phyloP scores from a whole-genome alignment of 148 eudicot species.

The Persicaria tinctoria region DNA sequence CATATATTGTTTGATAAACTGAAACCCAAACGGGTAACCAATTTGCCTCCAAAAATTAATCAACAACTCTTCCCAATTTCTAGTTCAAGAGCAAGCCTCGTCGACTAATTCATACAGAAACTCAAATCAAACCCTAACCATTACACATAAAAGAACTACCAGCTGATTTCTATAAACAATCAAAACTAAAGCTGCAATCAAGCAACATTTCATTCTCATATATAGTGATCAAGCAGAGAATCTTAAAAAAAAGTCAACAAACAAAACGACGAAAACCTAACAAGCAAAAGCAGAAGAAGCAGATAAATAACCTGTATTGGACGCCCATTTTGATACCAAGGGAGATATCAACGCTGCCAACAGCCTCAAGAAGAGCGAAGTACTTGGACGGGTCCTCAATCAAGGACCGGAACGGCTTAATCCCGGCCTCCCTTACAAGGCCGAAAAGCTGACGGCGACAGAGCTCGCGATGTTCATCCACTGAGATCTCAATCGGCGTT shows the following conservation, averaged over 20 bases:
- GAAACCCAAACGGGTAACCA: background rate
- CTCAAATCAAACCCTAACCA: background rate
- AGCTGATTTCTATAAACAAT: background rate
- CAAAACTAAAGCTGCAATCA: background rate
- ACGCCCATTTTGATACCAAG: slow-evolving; percentile 87
- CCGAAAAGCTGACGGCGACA: slow-evolving; percentile 62
- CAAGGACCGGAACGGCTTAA: slow-evolving; percentile 51
- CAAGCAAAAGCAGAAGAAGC: background rate
- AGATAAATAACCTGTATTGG: slow-evolving; percentile 57
- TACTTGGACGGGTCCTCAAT: slow-evolving; percentile 68
- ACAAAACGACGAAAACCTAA: background rate
- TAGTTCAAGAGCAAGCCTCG: background rate
- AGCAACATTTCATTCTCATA: background rate
- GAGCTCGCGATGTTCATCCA: slow-evolving; percentile 66
- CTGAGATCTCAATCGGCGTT: slow-evolving; percentile 72
- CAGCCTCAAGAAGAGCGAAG: slow-evolving; percentile 75
- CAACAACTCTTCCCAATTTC: background rate
- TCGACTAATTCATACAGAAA: background rate
- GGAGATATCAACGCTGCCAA: slow-evolving; percentile 79
- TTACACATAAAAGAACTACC: background rate
- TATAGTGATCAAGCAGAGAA: background rate
- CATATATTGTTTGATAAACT: background rate
- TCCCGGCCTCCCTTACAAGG: slow-evolving; percentile 63
- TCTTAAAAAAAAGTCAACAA: background rate
- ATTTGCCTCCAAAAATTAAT: background rate